phyloP scores from a whole-genome alignment of 2,329 filamentous ascomycete genomes.

The Alternaria infectoria region DNA sequence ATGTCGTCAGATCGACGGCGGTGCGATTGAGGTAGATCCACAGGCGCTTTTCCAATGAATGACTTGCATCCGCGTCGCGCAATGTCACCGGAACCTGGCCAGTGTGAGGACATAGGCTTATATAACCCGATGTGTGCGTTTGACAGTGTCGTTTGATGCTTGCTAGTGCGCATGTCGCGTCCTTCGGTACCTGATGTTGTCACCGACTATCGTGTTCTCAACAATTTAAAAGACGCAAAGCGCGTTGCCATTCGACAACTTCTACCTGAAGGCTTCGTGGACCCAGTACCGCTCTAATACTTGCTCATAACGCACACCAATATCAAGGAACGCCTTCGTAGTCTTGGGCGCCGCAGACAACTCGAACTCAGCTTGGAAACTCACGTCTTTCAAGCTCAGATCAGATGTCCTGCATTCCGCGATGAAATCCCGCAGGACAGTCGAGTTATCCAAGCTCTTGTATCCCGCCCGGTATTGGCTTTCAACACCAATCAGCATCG shows the following conservation, averaged over 20 bases:
- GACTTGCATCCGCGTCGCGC: not conserved
- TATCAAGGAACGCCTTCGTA: not conserved
- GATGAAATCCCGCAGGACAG: conserved; percentile 7
- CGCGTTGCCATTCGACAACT: accelerated
- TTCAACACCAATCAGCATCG: conserved; percentile 3
- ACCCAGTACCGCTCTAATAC: not conserved
- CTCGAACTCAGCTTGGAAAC: not conserved
- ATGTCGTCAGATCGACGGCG: not conserved
- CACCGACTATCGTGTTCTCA: too few species aligned
- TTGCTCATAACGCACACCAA: not conserved
- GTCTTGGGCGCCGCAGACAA: not conserved
- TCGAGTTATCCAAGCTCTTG: not conserved
- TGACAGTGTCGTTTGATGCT: not conserved
- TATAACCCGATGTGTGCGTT: not conserved
- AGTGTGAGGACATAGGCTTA: accelerated
- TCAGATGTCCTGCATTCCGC: conserved; percentile 6
- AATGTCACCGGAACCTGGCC: not conserved
- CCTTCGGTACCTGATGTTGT: not conserved
- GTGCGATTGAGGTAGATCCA: not conserved
- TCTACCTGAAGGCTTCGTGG: not conserved
- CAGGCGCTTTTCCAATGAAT: not conserved
- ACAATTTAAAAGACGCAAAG: not conserved
- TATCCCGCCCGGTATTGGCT: not conserved
- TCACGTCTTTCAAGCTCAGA: not conserved
- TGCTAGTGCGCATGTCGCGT: not conserved